A percentile compares a stretch with the other conserved stretches of the same genome.
Conservation (phyloP, 352 stramenopile genomes). For the Phytophthora palmivora region DNA sequence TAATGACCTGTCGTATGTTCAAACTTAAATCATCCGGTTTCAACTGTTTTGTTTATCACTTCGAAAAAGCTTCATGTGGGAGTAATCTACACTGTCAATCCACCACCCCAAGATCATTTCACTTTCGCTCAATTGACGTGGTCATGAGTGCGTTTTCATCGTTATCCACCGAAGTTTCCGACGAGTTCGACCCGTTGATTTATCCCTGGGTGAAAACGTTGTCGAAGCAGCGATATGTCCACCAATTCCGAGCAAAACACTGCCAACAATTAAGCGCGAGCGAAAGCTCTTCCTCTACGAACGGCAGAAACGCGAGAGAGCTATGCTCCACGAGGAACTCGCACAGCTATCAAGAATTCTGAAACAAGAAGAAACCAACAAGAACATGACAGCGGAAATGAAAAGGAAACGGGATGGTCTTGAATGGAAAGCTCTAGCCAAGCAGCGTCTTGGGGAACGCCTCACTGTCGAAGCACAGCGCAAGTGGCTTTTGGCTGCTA, state of each 20-base stretch:
- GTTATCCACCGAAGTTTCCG: not conserved
- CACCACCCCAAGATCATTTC: not conserved
- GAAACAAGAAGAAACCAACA: not conserved
- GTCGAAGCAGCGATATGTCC: not conserved
- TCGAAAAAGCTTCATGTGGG: not conserved
- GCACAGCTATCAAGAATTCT: not conserved
- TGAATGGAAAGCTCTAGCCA: conserved; percentile 1
- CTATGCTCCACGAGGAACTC: not conserved
- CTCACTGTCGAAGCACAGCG: conserved; percentile 1
- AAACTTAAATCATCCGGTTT: not conserved
- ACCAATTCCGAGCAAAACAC: not conserved
- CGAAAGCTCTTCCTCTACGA: conserved; percentile 1
- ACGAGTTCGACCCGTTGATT: not conserved
- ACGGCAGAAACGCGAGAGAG: conserved; percentile 10
- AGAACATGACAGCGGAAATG: not conserved
- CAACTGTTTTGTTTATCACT: not conserved
- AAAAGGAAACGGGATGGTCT: not conserved
- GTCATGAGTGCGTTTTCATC: not conserved
- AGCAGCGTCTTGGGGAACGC: not conserved
- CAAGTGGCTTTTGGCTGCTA: conserved; percentile 1
- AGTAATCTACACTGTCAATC: not conserved
- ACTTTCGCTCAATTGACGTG: not conserved
- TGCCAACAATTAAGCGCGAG: not conserved
- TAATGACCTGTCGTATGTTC: not conserved
- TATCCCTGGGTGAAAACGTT: not conserved